phyloP scores from a whole-genome alignment of 768 basidiomycete species.

The Agaricus sinodeliciosus region DNA sequence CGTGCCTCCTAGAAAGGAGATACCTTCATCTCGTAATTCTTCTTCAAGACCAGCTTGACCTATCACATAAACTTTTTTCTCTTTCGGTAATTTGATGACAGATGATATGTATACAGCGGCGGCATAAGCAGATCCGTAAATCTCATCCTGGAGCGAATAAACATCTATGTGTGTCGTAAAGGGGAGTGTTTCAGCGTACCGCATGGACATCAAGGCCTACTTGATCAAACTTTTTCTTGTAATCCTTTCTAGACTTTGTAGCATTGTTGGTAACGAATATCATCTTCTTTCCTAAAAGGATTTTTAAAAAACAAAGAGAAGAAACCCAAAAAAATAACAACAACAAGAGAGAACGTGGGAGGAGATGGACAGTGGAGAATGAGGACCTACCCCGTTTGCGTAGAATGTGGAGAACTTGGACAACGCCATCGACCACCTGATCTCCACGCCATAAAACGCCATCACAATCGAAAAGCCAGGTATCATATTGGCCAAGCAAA shows the following conservation, averaged over 20 bases:
- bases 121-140: conserved; percentile 89
- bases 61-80: conserved; percentile 94
- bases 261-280: conserved; percentile 98
- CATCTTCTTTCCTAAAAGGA: conserved; percentile 62
- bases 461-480: conserved; percentile 96
- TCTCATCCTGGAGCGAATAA: conserved; percentile 68
- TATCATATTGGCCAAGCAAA: conserved; percentile 69
- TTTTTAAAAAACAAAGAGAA: conserved; percentile 10
- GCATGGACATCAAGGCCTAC: conserved; percentile 80
- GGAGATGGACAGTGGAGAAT: conserved; percentile 2
- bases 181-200: conserved; percentile 39
- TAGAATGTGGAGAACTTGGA: conserved; percentile 67
- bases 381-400: conserved; percentile 59
- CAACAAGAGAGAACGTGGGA: neutral
- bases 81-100: conserved; percentile 81
- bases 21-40: conserved; percentile 84
- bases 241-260: conserved; percentile 80
- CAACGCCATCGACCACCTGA: conserved; percentile 68
- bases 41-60: conserved; percentile 91
- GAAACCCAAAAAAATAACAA: too few relatives aligned
- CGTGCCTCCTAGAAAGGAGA: conserved; percentile 76
- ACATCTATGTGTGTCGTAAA: neutral
- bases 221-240: conserved; percentile 88
- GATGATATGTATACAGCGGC: conserved; percentile 73
- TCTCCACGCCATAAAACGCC: conserved; percentile 92